Evolutionary conservation across 2,329 filamentous ascomycete species (phyloP).

Genomic region (Exophiala sp.): DNA sequence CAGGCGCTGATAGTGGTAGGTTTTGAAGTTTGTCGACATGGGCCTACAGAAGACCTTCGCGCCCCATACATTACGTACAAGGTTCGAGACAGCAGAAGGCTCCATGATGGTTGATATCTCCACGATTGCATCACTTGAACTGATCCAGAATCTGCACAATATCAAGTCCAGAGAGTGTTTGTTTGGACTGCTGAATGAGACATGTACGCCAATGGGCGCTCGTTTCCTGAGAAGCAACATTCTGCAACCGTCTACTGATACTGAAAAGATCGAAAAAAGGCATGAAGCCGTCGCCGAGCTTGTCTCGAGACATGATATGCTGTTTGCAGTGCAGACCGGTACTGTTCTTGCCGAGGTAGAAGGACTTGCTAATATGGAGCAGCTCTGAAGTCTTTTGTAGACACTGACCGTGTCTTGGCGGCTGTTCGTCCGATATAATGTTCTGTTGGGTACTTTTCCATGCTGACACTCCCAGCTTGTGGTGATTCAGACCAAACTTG

Average conservation of each 20-base stretch:
- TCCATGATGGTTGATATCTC: slow-evolving; percentile 94
- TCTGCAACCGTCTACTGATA: slow-evolving; percentile 75
- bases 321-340: slow-evolving; percentile 68
- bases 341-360: slow-evolving; percentile 26
- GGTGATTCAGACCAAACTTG: slow-evolving; percentile 61
- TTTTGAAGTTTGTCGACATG: slow-evolving; percentile 71
- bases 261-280: slow-evolving; percentile 60
- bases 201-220: slow-evolving; percentile 79
- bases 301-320: slow-evolving; percentile 75
- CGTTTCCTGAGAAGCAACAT: slow-evolving; percentile 79
- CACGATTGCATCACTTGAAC: slow-evolving; percentile 77
- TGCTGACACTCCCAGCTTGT: slow-evolving; percentile 56
- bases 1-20: slow-evolving; percentile 45
- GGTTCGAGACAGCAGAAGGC: slow-evolving; percentile 80
- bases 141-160: slow-evolving; percentile 79
- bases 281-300: slow-evolving; percentile 82
- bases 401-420: slow-evolving; percentile 74
- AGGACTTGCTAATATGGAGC: slow-evolving; percentile 12
- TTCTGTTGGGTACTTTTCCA: neutral
- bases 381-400: slow-evolving; percentile 69
- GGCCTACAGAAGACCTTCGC: slow-evolving; percentile 63
- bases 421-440: slow-evolving; percentile 47
- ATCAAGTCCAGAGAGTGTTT: slow-evolving; percentile 74
- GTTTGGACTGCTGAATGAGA: slow-evolving; percentile 79
- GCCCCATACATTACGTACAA: slow-evolving; percentile 74